Base-by-base conservation (phyloP, 768 basidiomycete species). In the Russula brevipes region DNA sequence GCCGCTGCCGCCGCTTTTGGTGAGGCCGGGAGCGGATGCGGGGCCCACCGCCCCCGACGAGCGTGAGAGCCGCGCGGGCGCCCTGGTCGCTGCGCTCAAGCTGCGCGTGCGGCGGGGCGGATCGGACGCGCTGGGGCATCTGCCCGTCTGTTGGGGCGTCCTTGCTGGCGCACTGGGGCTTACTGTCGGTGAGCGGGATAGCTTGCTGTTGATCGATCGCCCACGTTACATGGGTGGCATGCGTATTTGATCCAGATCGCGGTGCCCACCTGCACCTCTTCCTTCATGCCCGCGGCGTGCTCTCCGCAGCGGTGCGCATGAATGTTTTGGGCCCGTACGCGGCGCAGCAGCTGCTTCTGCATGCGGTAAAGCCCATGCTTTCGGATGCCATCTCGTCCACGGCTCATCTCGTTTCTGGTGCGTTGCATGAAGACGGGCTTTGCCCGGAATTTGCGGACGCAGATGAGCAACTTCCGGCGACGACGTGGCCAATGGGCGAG, bases 401-500 rank as follows among this genome's bases (percentile, higher is more conserved):
- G 17, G 46, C 39, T 7, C 45, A 52, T 16, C 30, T 41, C 16
- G 45, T 62, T 10, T 60, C 63, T 17, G 71, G 71, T 54, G 64
- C 54, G 3, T 31, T 68, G 36, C 63, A 59, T 24, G 24, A 24
- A 17, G 51, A 69, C 31, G 70, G 55, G 1, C 70, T 77, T 11
- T 88, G 85, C 0, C 7, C 3, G 30, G 65, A 54, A 47, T 16
- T 30, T 2, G 46, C 42, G 16, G 53, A 24, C 4, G 46, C 42
- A 17, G 53, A 59, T 4, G 65, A 66, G 30, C 63, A 30, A 41
- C 51, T 64, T 39, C 94, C 95, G 4, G 87, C 88, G 42, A 94
- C 86, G 69, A 98, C 92, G 16, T 98, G 96, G 96, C 97, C 96
- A 0, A 74, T 99, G 19, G 95, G 94, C 17, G 97, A 99, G 76